Base-by-base conservation (phyloP, 2,329 filamentous ascomycete species). In the Fusarium liriodendri region DNA sequence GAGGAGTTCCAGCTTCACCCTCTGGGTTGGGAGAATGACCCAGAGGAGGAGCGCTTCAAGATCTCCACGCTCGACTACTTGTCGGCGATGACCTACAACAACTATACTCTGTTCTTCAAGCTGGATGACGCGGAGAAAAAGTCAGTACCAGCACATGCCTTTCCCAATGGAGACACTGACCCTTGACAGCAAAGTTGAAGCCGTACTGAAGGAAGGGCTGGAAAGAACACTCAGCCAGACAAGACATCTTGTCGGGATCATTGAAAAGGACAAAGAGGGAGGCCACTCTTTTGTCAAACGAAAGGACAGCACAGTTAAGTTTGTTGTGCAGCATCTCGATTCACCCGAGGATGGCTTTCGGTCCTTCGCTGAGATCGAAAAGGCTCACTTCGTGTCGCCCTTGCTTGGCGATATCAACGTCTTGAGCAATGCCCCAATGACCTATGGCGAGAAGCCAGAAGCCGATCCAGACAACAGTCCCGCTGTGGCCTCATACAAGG, bases 291-390 rank as follows among this genome's bases (percentile, higher is more conserved):
- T 84, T 52, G 76, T 81, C 27, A 84, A 81, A 71, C 80, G 62
- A 54, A 80, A 76, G 52, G 75, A 79, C 42, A 81, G 78, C 67
- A 83, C 82, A 0, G 79, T 83, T 8, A 71, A 75, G 5, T 80
- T 85, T 42, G 63, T 82, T 10, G 72, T 84, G 2, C 82, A 84
- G 66, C 77, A 80, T 63, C 81, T 85, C 11, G 83, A 85, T 65
- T 59, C 69, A 3, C 77, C 80, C 1, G 79, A 80, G 8, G 80
- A 82, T 22, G 67, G 73, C 5, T 82, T 79, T 64, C 82, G 83
- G 0, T 83, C 82, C 2, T 75, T 85, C 13, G 74, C 79, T 13
- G 83, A 84, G 3, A 77, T 86, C n/a, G 81, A 82, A 45, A 70
- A 78, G 50, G 72, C 75, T 4, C 74, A 85, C 62, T 86, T 84